phyloP scores from a whole-genome alignment of 225 moss, liverwort and hornwort genomes.

The Sphagnum tenellum region DNA sequence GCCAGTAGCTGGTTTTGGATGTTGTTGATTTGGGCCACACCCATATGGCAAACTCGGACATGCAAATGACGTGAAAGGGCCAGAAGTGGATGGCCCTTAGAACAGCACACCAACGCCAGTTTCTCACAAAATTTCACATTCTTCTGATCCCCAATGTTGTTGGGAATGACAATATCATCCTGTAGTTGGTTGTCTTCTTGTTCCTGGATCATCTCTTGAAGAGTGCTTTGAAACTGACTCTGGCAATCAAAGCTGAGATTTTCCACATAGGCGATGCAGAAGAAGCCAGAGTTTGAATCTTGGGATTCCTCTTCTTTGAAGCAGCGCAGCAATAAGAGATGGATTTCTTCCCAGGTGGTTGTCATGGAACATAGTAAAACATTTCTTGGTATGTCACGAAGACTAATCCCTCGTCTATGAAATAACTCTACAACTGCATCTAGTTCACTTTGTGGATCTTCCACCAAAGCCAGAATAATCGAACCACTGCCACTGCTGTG shows the following conservation, averaged over 20 bases:
- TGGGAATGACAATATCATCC: slow-evolving; percentile 4
- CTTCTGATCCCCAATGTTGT: slow-evolving; percentile 4
- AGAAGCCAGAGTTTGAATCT: slow-evolving; percentile 15
- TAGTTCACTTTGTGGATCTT: slow-evolving; percentile 37
- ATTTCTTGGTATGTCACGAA: slow-evolving; percentile 36
- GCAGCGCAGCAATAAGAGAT: slow-evolving; percentile 47
- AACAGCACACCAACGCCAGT: slow-evolving; percentile 47
- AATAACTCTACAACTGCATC: slow-evolving; percentile 53
- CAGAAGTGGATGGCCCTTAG: slow-evolving; percentile 42
- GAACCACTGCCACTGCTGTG: slow-evolving; percentile 22
- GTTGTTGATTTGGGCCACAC: slow-evolving; percentile 16
- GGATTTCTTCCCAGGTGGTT: slow-evolving; percentile 50
- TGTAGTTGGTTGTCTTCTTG: slow-evolving; percentile 14
- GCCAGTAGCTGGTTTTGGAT: slow-evolving; percentile 37
- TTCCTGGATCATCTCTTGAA: slow-evolving; percentile 36
- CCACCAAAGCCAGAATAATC: slow-evolving; percentile 38
- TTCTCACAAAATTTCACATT: slow-evolving; percentile 10
- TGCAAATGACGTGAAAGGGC: slow-evolving; percentile 37
- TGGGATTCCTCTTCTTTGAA: slow-evolving; percentile 17
- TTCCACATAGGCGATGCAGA: slow-evolving; percentile 47
- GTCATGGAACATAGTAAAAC: slow-evolving; percentile 39
- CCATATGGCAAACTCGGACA: slow-evolving; percentile 39
- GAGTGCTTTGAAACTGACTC: slow-evolving; percentile 29
- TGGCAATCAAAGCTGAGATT: slow-evolving; percentile 43
- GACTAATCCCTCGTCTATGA: slow-evolving; percentile 26